Percentiles rank a stretch among this genome's conserved stretches.
phyloP scores from a whole-genome alignment of 2,329 filamentous ascomycete genomes.

The Diaporthe longicolla region DNA sequence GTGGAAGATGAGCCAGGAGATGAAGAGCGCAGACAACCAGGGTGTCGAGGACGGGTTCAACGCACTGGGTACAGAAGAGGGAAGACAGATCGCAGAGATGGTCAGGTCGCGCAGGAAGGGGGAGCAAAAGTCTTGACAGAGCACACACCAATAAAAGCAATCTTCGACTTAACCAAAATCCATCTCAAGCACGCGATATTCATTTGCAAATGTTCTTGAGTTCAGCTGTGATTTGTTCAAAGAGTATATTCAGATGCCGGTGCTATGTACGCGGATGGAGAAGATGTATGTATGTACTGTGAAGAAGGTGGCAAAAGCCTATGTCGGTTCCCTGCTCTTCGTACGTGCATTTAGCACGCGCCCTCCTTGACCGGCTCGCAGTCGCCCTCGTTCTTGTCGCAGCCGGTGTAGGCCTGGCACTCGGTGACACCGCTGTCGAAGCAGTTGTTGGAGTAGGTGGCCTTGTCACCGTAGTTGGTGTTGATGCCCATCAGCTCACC shows the following conservation, averaged over 20 bases:
- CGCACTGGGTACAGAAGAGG: constrained; percentile 50
- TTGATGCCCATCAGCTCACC: constrained; percentile 59
- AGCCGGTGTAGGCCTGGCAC: constrained; percentile 22
- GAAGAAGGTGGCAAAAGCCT: neutral
- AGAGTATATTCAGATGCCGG: neutral
- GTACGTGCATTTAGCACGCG: neutral
- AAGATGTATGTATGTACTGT: constrained; percentile 24
- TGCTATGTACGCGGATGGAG: constrained; percentile 20
- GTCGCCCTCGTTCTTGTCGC: neutral
- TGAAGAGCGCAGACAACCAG: constrained; percentile 63
- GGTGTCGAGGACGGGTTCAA: constrained; percentile 72
- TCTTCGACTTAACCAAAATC: neutral
- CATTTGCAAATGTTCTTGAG: neutral
- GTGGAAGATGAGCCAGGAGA: constrained; percentile 78
- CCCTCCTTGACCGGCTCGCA: constrained; percentile 8
- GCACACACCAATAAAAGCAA: neutral
- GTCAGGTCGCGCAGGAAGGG: constrained; percentile 45
- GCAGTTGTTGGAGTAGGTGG: constrained; percentile 49
- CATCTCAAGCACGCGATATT: neutral
- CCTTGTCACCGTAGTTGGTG: constrained; percentile 56
- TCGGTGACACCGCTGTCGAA: constrained; percentile 37
- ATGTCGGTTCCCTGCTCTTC: neutral
- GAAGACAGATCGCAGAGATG: constrained; percentile 50
- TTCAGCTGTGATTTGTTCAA: neutral
- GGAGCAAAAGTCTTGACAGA: neutral